phyloP scores from a whole-genome alignment of 2,329 filamentous ascomycete species.

The Pseudogymnoascus sp. region DNA sequence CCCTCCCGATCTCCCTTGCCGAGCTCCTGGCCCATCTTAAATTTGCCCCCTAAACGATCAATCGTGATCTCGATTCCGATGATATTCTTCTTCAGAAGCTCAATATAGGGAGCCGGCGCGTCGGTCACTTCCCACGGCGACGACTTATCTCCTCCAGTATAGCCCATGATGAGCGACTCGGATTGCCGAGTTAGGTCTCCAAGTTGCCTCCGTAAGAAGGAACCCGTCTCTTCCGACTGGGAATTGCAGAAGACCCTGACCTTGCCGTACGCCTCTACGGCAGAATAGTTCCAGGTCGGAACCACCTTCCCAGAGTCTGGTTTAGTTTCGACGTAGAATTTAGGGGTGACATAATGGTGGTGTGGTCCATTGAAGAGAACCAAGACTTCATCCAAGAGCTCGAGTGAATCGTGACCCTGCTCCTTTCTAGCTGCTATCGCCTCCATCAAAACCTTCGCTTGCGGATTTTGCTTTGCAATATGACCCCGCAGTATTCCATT shows the following conservation, averaged over 20 bases:
- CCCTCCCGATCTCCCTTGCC: conserved; percentile 44
- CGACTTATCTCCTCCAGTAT: conserved; percentile 33
- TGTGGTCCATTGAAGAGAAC: conserved; percentile 51
- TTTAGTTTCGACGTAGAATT: conserved; percentile 61
- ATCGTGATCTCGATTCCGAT: conserved; percentile 54
- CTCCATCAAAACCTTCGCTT: conserved; percentile 53
- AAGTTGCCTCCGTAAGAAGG: conserved; percentile 45
- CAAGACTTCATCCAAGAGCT: conserved; percentile 45
- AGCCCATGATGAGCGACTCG: conserved; percentile 51
- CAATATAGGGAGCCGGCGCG: conserved; percentile 48
- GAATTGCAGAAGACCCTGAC: conserved; percentile 46
- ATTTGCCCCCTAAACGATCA: conserved; percentile 49
- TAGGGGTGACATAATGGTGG: conserved; percentile 60
- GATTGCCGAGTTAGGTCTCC: conserved; percentile 42
- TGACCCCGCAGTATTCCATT: conserved; percentile 48
- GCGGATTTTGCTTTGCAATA: conserved; percentile 54
- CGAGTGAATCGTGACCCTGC: not conserved
- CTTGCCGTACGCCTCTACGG: conserved; percentile 54
- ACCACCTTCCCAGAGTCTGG: conserved; percentile 57
- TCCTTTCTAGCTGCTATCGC: conserved; percentile 21
- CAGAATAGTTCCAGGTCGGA: conserved; percentile 63
- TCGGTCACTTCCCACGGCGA: conserved; percentile 49
- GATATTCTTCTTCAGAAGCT: conserved; percentile 49
- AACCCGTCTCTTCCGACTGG: conserved; percentile 35
- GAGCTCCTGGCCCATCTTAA: conserved; percentile 61